These are phyloP conservation scores for Colletotrichum sp. DNA, from an alignment of 2,329 filamentous ascomycete species.

Conservation along the genomic window DNA sequence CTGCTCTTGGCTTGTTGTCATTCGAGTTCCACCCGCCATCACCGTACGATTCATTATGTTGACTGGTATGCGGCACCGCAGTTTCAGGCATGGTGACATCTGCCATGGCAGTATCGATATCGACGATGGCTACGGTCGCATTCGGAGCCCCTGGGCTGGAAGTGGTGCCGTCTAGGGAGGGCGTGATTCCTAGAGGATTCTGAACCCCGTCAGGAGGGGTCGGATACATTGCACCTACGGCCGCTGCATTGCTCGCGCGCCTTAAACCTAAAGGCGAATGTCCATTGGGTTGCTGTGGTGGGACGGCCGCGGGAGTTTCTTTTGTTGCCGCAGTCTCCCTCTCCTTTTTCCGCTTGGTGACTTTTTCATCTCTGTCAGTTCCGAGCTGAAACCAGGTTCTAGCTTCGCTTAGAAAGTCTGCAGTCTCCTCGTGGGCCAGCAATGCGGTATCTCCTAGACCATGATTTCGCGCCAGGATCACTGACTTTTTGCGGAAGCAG, in stretches of 20 bases:
- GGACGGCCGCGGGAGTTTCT: conserved; percentile 48
- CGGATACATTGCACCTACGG: conserved; percentile 67
- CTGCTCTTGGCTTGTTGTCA: conserved; percentile 50
- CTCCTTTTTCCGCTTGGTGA: conserved; percentile 55
- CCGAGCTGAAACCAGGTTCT: conserved; percentile 52
- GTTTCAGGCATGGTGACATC: conserved; percentile 26
- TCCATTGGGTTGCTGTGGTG: conserved; percentile 47
- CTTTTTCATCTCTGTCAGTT: conserved; percentile 50
- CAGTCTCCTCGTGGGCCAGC: conserved; percentile 43
- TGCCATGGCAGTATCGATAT: conserved; percentile 39
- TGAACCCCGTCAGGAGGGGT: conserved; percentile 73
- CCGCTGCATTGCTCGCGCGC: conserved; percentile 50
- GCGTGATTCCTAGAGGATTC: conserved; percentile 55
- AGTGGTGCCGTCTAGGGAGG: conserved; percentile 59
- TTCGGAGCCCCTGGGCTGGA: conserved; percentile 59
- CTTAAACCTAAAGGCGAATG: conserved; percentile 58
- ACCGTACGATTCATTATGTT: conserved; percentile 31
- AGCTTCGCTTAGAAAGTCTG: conserved; percentile 54
- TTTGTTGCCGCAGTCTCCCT: conserved; percentile 46
- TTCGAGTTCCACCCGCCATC: conserved; percentile 42
- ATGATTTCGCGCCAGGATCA: conserved; percentile 43
- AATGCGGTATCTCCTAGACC: conserved; percentile 43
- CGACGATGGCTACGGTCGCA: conserved; percentile 25
- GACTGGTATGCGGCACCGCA: conserved; percentile 26
- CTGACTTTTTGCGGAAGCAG: conserved; percentile 54